Evolutionary conservation across 1,139 yeast genomes (phyloP), one percentile per base, ranked within the genome.

Genomic region (Saccharomycopsis crataegensis): DNA sequence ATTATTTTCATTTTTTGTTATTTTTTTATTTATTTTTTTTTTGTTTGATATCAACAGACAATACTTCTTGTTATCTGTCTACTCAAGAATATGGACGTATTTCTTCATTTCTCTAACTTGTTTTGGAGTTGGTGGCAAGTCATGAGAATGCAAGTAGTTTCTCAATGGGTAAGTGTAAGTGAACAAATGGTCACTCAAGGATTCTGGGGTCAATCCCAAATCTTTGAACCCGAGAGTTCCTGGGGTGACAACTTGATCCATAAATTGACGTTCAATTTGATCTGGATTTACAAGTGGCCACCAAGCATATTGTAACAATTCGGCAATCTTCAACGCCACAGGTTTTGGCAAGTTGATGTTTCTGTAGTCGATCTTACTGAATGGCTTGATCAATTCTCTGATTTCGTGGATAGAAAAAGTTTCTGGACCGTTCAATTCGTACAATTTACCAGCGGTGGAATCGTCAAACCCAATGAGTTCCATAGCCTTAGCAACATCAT

Each of bases 391-490:
- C 80, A 85, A 74, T 64, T 80, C 83, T 69, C 90, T 77, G 58
- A 88, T 77, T 67, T 86, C 87, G 57, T 72, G 70, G 64, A 78
- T 76, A n/a, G 83, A 67, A 67, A 81, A 77, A 62, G 76, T 75
- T 67, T 86, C 86, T 28, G 83, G 78, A n/a, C 96, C 96, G 64
- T 73, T 76, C 60, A 88, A 77, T 70, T 88, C 96, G 67, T 69
- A 88, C 51, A 86, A 78, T 70, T 86, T 78, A 58, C 95, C 96
- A 33, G 75, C 76, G 33, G 96, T 86, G 51, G 87, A 73, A 68
- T 88, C 96, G 68, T 88, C 93, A 67, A 73, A 88, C 14, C 89
- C 93, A 62, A 88, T 86, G 63, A 74, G 77, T 70, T 86, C 95
- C 62, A 88, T 74, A 8, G 87, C 96, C 60, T 78, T 73, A 17